Percentiles rank a stretch among this genome's conserved stretches.
Evolutionary conservation across 345 rosid species (phyloP).

Genomic region (Passiflora organensis): DNA sequence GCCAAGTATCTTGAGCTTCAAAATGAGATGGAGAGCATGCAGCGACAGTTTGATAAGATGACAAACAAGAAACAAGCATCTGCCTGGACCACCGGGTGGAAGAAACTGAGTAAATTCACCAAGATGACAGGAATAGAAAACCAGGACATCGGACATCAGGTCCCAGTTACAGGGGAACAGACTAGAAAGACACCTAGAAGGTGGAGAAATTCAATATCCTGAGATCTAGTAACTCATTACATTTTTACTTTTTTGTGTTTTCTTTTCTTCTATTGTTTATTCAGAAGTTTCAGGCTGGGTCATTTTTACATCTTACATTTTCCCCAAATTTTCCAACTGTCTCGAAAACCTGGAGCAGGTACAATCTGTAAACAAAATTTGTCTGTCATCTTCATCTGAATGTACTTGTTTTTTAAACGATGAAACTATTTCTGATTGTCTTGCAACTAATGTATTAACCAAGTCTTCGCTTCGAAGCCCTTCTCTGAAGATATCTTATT

Average conservation of each 20-base stretch:
- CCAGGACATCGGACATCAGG: slow-evolving; percentile 49
- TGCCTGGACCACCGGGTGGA: slow-evolving; percentile 79
- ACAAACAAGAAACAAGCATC: slow-evolving; percentile 56
- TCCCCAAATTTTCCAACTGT: no score
- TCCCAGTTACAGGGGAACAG: slow-evolving; percentile 39
- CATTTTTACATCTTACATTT: not conserved
- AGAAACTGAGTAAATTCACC: slow-evolving; percentile 67
- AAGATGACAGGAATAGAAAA: slow-evolving; percentile 49
- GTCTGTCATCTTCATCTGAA: not conserved
- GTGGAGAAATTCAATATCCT: slow-evolving; percentile 87
- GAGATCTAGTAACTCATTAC: not conserved
- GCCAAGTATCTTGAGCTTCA: slow-evolving; percentile 74
- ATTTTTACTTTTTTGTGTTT: slow-evolving; percentile 1
- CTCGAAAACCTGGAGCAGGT: not conserved
- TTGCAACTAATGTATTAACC: no score
- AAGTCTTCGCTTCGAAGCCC: no score
- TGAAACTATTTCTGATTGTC: no score
- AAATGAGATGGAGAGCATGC: slow-evolving; percentile 68
- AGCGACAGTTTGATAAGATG: slow-evolving; percentile 64
- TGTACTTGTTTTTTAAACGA: no score
- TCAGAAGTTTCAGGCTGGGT: not conserved
- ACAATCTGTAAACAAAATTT: not conserved
- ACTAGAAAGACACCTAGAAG: slow-evolving; percentile 65
- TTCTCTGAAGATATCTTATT: no score
- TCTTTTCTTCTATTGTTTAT: not conserved